These are phyloP conservation scores for Garcia nutans DNA, from an alignment of 345 rosid genomes.

Conservation along the genomic window DNA sequence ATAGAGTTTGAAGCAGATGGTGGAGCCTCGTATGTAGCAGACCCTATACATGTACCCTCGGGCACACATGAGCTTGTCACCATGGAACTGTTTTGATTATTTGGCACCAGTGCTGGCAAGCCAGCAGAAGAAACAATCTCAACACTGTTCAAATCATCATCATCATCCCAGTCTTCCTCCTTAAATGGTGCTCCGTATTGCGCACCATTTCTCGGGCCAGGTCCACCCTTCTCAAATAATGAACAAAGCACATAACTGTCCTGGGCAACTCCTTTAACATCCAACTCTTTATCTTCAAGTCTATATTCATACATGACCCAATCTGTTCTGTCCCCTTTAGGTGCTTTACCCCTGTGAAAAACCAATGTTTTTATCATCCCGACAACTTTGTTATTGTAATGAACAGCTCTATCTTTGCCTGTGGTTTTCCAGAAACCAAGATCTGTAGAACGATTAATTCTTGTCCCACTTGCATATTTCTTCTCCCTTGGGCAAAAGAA, in stretches of 20 bases:
- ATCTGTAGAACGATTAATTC: conserved; percentile 47
- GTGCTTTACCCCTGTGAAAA: conserved; percentile 55
- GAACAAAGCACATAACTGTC: conserved; percentile 58
- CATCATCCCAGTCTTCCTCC: conserved; percentile 76
- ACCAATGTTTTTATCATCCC: conserved; percentile 69
- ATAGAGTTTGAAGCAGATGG: conserved; percentile 8
- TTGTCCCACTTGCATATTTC: conserved; percentile 51
- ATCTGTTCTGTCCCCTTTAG: conserved; percentile 55
- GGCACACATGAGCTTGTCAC: conserved; percentile 20
- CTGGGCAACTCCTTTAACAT: conserved; percentile 37
- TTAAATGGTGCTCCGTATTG: conserved; percentile 75
- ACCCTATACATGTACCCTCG: conserved; percentile 7
- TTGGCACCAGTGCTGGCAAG: background rate
- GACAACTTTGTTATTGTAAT: conserved; percentile 32
- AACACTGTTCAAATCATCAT: conserved; percentile 21
- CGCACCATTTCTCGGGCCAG: conserved; percentile 69
- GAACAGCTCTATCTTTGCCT: conserved; percentile 63
- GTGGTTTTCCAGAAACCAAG: conserved; percentile 76
- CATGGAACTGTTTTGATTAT: conserved; percentile 15
- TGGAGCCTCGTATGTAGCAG: conserved; percentile 25
- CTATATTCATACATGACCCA: conserved; percentile 90
- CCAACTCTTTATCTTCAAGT: conserved; percentile 43
- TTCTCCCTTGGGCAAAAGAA: conserved; percentile 72
- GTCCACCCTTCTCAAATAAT: conserved; percentile 63
- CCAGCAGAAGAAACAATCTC: conserved; percentile 17